Base-by-base conservation (phyloP, 1,284 basidiomycete species). In the Sanguinoderma infundibulare region DNA sequence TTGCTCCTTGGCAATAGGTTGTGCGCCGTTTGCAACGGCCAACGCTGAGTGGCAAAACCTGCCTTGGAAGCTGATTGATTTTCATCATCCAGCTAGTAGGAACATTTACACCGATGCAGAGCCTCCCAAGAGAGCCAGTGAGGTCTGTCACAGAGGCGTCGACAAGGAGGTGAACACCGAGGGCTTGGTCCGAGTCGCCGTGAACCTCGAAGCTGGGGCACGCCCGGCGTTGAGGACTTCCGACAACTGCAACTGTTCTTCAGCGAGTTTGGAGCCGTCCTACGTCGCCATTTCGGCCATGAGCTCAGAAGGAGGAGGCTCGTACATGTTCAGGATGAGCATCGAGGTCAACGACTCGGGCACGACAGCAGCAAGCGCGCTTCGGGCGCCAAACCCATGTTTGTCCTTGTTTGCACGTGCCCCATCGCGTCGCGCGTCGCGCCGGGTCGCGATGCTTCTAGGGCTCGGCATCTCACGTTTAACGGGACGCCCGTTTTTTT, bases 201-300 rank as follows among this genome's bases (percentile, higher is more conserved):
- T 35, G 64, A 60, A 10, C 53, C 52, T 55, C 63, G 65, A 67
- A 81, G 72, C 51, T 75, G 72, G 44, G 74, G 76, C 61, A 80
- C n/a, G n/a, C n/a, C n/a, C 66, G 32, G 67, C 75, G 70, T 74
- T 75, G 64, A 80, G 67, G 63, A 81, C 79, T 63, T 76, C 76
- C 22, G 77, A 65, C 12, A 77, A 70, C 55, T 78, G 77, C 20
- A 75, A 74, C 67, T 76, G 73, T 65, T 79, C 77, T 10, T 63
- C 60, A 42, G 59, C 58, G 35, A 20, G 32, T 30, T 60, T 52
- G 17, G 35, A 39, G 30, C 15, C 36, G 46, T 55, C 64, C 38
- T 57, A 20, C 20, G 55, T 53, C 12, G 40, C 28, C 24, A 62
- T 35, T 46, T 68, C 63, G 26, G 46, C 35, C 38, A 60, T 59